phyloP scores from a whole-genome alignment of 352 stramenopile genomes.

The Phytophthora rubi region DNA sequence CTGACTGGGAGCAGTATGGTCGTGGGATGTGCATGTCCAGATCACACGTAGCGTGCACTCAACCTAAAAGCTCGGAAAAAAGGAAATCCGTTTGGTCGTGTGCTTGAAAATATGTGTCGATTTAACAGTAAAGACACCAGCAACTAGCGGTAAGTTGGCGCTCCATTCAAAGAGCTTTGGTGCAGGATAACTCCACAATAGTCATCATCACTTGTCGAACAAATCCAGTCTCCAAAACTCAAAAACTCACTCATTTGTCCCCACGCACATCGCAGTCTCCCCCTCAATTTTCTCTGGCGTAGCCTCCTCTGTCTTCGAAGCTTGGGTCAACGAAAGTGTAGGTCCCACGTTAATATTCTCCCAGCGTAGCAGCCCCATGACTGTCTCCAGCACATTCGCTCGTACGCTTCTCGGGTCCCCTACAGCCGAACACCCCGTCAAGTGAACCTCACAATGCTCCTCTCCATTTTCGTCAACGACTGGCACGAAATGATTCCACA shows the following conservation, averaged over 20 bases:
- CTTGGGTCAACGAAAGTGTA: conserved; percentile 38
- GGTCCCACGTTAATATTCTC: conserved; percentile 59
- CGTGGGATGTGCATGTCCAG: too few species aligned
- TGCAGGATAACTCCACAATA: too few species aligned
- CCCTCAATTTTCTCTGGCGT: conserved; percentile 3
- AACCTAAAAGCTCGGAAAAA: too few species aligned
- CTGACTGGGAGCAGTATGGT: too few species aligned
- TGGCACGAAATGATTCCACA: conserved; percentile 49
- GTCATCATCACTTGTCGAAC: too few species aligned
- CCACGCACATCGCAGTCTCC: not conserved
- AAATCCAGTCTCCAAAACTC: not conserved
- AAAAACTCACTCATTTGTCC: not conserved
- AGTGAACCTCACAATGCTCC: conserved; percentile 49
- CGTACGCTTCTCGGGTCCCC: conserved; percentile 35
- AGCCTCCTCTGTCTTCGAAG: not conserved
- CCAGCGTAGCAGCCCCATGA: conserved; percentile 62
- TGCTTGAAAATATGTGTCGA: too few species aligned
- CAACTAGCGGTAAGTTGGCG: too few species aligned
- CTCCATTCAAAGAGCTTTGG: too few species aligned
- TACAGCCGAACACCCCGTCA: conserved; percentile 45
- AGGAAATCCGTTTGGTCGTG: too few species aligned
- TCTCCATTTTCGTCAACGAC: conserved; percentile 29
- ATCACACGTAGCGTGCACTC: too few species aligned
- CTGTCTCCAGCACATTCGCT: conserved; percentile 57
- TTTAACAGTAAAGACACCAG: not conserved